Conservation (phyloP, 805 yeast genomes). For the Candida takata region DNA sequence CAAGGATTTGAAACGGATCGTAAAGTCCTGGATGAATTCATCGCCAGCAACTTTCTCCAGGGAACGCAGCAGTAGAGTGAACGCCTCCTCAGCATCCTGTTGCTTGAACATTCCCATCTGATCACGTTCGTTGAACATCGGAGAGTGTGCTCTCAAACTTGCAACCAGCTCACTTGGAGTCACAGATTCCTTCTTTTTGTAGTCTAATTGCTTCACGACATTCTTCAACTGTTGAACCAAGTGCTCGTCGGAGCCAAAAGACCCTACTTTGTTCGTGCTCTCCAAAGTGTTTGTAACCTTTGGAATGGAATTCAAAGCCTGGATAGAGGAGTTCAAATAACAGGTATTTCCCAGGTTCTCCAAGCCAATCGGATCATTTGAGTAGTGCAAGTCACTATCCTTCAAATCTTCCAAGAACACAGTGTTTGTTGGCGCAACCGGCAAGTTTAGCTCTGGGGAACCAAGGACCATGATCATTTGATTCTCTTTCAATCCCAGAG, state of each 20-base stretch:
- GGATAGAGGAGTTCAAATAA: constrained; percentile 84
- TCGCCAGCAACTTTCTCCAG: constrained; percentile 44
- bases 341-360: constrained; percentile 96
- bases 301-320: constrained; percentile 73
- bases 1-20: constrained; percentile 54
- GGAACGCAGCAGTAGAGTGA: constrained; percentile 62
- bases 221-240: constrained; percentile 42
- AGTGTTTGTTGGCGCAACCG: constrained; percentile 41
- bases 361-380: constrained; percentile 71
- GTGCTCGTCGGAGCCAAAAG: constrained; percentile 29
- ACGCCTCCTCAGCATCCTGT: constrained; percentile 98
- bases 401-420: constrained; percentile 68
- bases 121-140: constrained; percentile 85
- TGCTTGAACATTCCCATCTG: constrained; percentile 69
- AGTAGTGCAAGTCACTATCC: constrained; percentile 30
- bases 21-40: constrained; percentile 48
- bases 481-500: constrained; percentile 52
- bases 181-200: constrained; percentile 38
- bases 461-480: constrained; percentile 86
- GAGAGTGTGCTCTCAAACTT: constrained; percentile 59
- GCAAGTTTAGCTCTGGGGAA: constrained; percentile 65
- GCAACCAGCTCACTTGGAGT: constrained; percentile 65
- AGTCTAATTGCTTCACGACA: constrained; percentile 34
- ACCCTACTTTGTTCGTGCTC: constrained; percentile 34
- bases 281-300: constrained; percentile 63